Conservation (phyloP, 208 protist species). For the Vickermania ingenoplastis region DNA sequence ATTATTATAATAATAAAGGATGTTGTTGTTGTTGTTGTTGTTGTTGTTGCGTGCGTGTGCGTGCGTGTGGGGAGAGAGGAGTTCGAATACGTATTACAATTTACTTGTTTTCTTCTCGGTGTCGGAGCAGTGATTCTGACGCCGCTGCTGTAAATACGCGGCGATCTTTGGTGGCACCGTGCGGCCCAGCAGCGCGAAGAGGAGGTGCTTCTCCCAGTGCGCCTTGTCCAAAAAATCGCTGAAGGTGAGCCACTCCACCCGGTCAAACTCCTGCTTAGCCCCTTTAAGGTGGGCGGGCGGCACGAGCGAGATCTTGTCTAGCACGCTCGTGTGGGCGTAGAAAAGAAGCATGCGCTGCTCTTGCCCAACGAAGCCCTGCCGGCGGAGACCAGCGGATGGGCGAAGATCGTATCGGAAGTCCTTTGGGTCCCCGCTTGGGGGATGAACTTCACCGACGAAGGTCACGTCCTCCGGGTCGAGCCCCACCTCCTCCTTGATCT, state of each 20-base stretch:
- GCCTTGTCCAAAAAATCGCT: slow-evolving; percentile 13
- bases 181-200: slow-evolving; percentile 31
- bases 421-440: slow-evolving; percentile 46
- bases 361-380: slow-evolving; percentile 58
- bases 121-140: background rate
- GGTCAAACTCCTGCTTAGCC: slow-evolving; percentile 41
- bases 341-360: slow-evolving; percentile 72
- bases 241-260: slow-evolving; percentile 39
- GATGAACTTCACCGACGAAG: slow-evolving; percentile 58
- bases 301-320: slow-evolving; percentile 30
- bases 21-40: too few species aligned
- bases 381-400: slow-evolving; percentile 34
- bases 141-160: slow-evolving; percentile 13
- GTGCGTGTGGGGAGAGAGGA: background rate
- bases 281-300: slow-evolving; percentile 22
- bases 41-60: background rate
- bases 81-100: background rate
- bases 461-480: slow-evolving; percentile 28
- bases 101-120: background rate
- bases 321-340: slow-evolving; percentile 20
- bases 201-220: slow-evolving; percentile 46
- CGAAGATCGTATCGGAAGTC: slow-evolving; percentile 56
- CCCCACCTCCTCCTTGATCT: slow-evolving; percentile 72
- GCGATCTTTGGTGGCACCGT: slow-evolving; percentile 29
- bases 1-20: too few species aligned